A percentile compares a stretch with the other conserved stretches of the same genome.
phyloP scores from a whole-genome alignment of 2,329 filamentous ascomycete species.

The Ceratocystis cacaofunesta region DNA sequence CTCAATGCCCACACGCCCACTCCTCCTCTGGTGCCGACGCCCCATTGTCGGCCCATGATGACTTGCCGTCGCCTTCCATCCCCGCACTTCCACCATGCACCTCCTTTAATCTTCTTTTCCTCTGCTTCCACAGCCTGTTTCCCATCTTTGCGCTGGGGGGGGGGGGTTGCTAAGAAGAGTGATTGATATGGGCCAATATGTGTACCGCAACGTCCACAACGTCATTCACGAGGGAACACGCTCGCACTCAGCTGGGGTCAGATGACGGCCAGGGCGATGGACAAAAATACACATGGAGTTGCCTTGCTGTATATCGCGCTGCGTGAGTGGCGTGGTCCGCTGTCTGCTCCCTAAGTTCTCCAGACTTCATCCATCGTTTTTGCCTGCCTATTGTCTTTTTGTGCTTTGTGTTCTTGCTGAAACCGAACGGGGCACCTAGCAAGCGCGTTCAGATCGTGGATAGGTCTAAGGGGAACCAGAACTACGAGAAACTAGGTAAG shows the following conservation, averaged over 20 bases:
- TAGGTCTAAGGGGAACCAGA: background rate
- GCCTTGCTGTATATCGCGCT: background rate
- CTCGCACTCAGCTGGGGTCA: background rate
- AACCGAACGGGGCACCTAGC: background rate
- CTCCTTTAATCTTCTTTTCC: background rate
- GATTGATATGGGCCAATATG: background rate
- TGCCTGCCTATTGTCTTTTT: background rate
- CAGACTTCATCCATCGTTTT: background rate
- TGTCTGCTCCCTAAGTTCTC: background rate
- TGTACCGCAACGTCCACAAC: background rate
- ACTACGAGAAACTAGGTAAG: background rate
- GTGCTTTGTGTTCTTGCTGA: background rate
- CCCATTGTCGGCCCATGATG: background rate
- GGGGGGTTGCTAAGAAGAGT: background rate
- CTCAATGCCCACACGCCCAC: background rate
- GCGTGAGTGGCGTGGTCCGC: background rate
- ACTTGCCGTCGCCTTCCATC: background rate
- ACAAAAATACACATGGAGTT: background rate
- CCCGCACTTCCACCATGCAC: background rate
- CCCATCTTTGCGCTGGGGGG: too few relatives aligned
- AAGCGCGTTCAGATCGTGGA: background rate
- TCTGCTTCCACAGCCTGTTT: too few relatives aligned
- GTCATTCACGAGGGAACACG: background rate
- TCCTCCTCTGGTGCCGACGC: background rate
- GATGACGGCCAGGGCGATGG: background rate